A percentile compares a stretch with the other conserved stretches of the same genome.
Conservation (phyloP, 2,329 filamentous ascomycete genomes). For the Nannizziopsis arthrosporioides region DNA sequence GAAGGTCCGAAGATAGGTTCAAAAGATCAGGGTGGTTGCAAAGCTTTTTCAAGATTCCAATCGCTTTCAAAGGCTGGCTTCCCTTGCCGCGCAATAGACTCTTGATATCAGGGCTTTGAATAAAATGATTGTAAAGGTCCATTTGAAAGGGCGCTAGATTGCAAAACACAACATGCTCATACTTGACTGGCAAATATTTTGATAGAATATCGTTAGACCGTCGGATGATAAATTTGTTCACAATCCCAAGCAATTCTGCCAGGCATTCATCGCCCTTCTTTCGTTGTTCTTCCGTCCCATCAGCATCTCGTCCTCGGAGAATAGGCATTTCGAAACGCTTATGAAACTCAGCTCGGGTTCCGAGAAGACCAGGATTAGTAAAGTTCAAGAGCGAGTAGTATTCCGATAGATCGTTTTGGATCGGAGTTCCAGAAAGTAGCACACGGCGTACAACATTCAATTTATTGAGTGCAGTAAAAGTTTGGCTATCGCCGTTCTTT, state of each 20-base stretch:
- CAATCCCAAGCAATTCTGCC: slow-evolving; percentile 64
- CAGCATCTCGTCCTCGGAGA: slow-evolving; percentile 77
- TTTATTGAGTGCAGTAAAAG: slow-evolving; percentile 79
- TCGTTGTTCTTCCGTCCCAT: slow-evolving; percentile 70
- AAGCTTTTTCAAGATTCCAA: slow-evolving; percentile 91
- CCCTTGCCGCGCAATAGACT: slow-evolving; percentile 84
- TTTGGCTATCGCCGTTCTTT: slow-evolving; percentile 94
- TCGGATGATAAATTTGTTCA: slow-evolving; percentile 98
- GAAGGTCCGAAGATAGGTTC: slow-evolving; percentile 68
- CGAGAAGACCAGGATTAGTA: slow-evolving; percentile 84
- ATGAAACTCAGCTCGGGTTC: slow-evolving; percentile 78
- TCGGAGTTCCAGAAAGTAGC: slow-evolving; percentile 91
- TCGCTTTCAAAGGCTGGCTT: slow-evolving; percentile 90
- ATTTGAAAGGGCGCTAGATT: slow-evolving; percentile 86
- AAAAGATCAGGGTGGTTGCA: slow-evolving; percentile 96
- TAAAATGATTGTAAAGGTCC: slow-evolving; percentile 92
- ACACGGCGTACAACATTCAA: slow-evolving; percentile 84
- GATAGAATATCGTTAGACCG: slow-evolving; percentile 95
- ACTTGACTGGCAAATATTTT: slow-evolving; percentile 95
- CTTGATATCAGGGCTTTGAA: slow-evolving; percentile 89
- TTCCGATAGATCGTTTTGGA: slow-evolving; percentile 96
- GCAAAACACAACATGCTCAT: slow-evolving; percentile 98
- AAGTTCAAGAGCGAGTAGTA: slow-evolving; percentile 96
- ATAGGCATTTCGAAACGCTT: slow-evolving; percentile 93
- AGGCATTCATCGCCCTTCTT: slow-evolving; percentile 75